Base-by-base conservation (phyloP, 441 rosid species). In the Adansonia grandidieri region DNA sequence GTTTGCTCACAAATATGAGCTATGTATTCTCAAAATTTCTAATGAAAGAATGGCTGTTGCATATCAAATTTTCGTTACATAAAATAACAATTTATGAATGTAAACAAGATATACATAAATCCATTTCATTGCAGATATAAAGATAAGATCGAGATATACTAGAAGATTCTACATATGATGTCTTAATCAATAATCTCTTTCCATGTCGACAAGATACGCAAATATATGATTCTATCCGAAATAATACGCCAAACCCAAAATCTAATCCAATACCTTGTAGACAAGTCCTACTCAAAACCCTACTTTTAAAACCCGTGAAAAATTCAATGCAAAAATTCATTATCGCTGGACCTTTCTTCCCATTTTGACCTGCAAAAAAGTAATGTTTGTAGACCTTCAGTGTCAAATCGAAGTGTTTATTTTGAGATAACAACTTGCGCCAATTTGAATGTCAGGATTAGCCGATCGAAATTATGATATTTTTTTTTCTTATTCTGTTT, bases 131-230 rank as follows among this genome's bases (percentile, higher is more conserved):
- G 20, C 4, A 4, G 20, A 11, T 5, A 9, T 20, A 20, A 20
- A 20, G 63, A 58, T 58, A 58, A 58, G 63, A 20, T 20, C 28
- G 9, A 58, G 32, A 58, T 37, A 37, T 37, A 37, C 14, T 20
- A 58, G 5, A 24, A 61, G 40, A 24, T 48, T 22, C 57, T 22
- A 22, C 57, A 69, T 22, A 61, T 5, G 19, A 15, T 69, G 58
- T 22, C 57, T 17, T 42, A 8, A 45, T 67, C 71, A 45, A 45
- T 10, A 20, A n/a, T 70, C 11, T 22, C 42, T 74, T 79, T 75
- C 10, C n/a, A 60, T 20, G 40, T 5, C 57, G 79, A 80, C 42
- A 75, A 61, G 67, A 61, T 61, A 50, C 17, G 50, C 9, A 65
- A 22, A 65, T n/a, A 10, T 22, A 0, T 56, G 51, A 60, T 50